A percentile compares a stretch with the other conserved stretches of the same genome.
Evolutionary conservation across 164 flowering plant genomes (phyloP).

Genomic region (Nelumbo lutea): DNA sequence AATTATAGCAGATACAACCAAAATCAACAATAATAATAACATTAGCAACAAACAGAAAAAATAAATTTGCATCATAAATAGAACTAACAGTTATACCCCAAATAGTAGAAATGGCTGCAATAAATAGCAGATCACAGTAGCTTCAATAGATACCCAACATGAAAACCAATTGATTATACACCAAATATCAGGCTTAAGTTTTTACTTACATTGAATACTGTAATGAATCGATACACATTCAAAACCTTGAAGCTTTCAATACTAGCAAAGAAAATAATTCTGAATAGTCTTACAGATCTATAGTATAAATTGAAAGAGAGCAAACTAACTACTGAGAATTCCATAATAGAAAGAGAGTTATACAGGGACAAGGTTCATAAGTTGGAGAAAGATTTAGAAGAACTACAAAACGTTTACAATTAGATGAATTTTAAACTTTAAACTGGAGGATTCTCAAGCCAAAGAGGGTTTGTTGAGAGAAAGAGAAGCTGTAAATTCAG

Average conservation of each 20-base stretch:
- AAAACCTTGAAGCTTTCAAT: slow-evolving; percentile 98
- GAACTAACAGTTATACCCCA: neutral
- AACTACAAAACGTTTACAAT: slow-evolving; percentile 30
- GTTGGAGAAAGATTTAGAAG: slow-evolving; percentile 53
- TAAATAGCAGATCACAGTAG: slow-evolving; percentile 19
- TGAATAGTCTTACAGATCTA: slow-evolving; percentile 30
- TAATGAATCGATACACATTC: slow-evolving; percentile 91
- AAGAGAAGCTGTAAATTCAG: slow-evolving; percentile 52
- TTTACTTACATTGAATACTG: slow-evolving; percentile 83
- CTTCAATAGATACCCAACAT: slow-evolving; percentile 3
- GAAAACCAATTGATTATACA: slow-evolving; percentile 1
- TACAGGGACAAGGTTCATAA: slow-evolving; percentile 30
- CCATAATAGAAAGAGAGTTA: slow-evolving; percentile 45
- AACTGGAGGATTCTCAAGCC: slow-evolving; percentile 37
- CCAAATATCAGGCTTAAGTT: neutral
- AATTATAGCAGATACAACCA: neutral
- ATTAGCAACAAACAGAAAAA: neutral
- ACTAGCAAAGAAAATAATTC: slow-evolving; percentile 53
- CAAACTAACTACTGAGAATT: slow-evolving; percentile 28
- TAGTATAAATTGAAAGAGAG: slow-evolving; percentile 39
- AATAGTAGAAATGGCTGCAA: slow-evolving; percentile 78
- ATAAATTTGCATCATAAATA: neutral
- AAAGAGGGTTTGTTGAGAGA: slow-evolving; percentile 36
- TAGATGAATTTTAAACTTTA: slow-evolving; percentile 28
- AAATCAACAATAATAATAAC: neutral